A percentile compares a stretch with the other conserved stretches of the same genome.
Evolutionary conservation across 768 basidiomycete genomes (phyloP).

Genomic region (Pulveroboletus ravenelii): DNA sequence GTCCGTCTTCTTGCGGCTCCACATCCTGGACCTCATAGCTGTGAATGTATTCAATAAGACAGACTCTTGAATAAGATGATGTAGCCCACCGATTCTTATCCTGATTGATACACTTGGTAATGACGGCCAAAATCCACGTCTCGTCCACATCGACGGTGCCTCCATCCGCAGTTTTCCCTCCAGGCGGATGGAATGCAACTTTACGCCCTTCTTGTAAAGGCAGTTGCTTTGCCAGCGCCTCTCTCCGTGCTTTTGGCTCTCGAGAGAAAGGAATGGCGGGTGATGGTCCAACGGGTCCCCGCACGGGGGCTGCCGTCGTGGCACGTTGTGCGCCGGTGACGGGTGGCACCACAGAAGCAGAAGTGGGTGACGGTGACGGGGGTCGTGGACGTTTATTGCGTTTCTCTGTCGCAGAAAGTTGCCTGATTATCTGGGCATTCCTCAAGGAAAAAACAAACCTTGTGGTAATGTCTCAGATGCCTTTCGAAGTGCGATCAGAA

Average conservation of each 20-base stretch:
- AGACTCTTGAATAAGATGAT: neutral
- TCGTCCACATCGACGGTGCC: conserved; percentile 49
- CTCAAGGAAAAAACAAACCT: conserved; percentile 38
- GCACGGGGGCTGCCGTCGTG: conserved; percentile 27
- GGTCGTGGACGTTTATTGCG: conserved; percentile 71
- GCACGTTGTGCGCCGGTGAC: conserved; percentile 18
- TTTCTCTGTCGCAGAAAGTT: conserved; percentile 46
- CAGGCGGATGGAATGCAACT: conserved; percentile 74
- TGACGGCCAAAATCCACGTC: conserved; percentile 77
- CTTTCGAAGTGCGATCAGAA: conserved; percentile 69
- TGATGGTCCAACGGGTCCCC: conserved; percentile 55
- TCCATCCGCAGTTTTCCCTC: conserved; percentile 45
- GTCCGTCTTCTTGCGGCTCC: conserved; percentile 77
- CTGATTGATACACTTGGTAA: conserved; percentile 63
- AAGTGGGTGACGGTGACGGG: conserved; percentile 61
- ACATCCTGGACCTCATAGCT: conserved; percentile 87
- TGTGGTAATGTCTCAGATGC: conserved; percentile 57
- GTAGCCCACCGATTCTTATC: conserved; percentile 61
- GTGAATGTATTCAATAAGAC: neutral
- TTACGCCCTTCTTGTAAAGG: conserved; percentile 71
- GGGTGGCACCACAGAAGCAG: conserved; percentile 36
- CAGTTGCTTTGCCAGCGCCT: conserved; percentile 55
- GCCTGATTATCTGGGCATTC: conserved; percentile 1
- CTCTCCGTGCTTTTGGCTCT: conserved; percentile 63
- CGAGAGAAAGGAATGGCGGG: conserved; percentile 49